These are phyloP conservation scores for Kodamaea restingae DNA, from an alignment of 805 yeast genomes.

Conservation along the genomic window DNA sequence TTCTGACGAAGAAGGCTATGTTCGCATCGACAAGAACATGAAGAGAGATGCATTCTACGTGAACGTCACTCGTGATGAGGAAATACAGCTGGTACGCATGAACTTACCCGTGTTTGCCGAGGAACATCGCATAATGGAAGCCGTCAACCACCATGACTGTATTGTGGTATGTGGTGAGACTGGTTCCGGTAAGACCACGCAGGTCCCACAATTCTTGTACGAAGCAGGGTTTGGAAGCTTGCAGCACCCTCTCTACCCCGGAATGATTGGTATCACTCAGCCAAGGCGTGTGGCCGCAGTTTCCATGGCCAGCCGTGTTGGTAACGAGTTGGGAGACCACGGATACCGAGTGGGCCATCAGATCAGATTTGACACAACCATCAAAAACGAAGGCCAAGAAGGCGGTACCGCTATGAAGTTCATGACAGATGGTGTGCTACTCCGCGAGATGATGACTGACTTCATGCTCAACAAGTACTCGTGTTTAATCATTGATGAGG, in stretches of 20 bases:
- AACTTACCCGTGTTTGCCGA: constrained; percentile 84
- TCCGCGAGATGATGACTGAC: constrained; percentile 91
- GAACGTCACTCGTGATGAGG: constrained; percentile 58
- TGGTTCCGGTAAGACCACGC: constrained; percentile 98
- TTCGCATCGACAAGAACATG: constrained; percentile 53
- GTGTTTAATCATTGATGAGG: constrained; percentile 88
- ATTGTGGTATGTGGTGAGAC: constrained; percentile 95
- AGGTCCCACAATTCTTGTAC: constrained; percentile 91
- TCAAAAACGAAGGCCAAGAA: constrained; percentile 44
- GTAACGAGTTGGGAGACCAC: constrained; percentile 70
- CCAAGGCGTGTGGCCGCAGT: constrained; percentile 94
- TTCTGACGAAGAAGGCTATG: constrained; percentile 55
- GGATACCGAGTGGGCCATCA: constrained; percentile 72
- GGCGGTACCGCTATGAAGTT: constrained; percentile 69
- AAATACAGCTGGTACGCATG: constrained; percentile 63
- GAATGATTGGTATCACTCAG: constrained; percentile 95
- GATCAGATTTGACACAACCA: constrained; percentile 72
- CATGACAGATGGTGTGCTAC: constrained; percentile 92
- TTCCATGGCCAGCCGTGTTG: constrained; percentile 82
- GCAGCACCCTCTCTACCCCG: constrained; percentile 56
- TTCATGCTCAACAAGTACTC: constrained; percentile 79
- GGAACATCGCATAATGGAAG: constrained; percentile 94
- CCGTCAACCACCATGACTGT: constrained; percentile 86
- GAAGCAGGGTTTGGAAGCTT: constrained; percentile 87
- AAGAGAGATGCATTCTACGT: constrained; percentile 65